Percentiles rank a stretch among this genome's conserved stretches.
Conservation (phyloP, 345 rosid genomes). For the Populus pruinosa region DNA sequence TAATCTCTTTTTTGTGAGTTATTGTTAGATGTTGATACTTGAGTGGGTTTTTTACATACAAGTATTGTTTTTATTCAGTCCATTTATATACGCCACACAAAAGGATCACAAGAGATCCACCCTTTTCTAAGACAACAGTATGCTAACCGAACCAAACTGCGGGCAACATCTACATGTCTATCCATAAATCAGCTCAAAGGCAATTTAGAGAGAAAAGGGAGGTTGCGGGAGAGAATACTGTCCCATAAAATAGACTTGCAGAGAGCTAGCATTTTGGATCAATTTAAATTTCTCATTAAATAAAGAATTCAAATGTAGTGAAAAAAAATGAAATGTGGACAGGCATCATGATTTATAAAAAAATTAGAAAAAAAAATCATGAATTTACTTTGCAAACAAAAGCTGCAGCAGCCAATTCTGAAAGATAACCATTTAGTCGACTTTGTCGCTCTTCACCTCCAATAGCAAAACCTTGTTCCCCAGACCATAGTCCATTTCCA, state of each 20-base stretch:
- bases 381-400: conserved; percentile 78
- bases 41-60: too few relatives aligned
- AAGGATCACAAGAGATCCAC: background rate
- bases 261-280: background rate
- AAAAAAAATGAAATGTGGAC: background rate
- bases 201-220: background rate
- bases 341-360: background rate
- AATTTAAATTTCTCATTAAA: background rate
- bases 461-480: conserved; percentile 94
- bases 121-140: background rate
- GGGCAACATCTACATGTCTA: background rate
- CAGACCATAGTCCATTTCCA: conserved; percentile 73
- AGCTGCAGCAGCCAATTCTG: conserved; percentile 95
- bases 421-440: conserved; percentile 69
- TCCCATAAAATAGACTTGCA: background rate
- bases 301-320: background rate
- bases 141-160: background rate
- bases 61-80: background rate
- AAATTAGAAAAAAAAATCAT: background rate
- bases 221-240: background rate
- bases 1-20: background rate
- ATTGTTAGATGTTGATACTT: too few relatives aligned
- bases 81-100: background rate
- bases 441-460: conserved; percentile 88
- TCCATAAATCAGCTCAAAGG: background rate